Evolutionary conservation across 2,329 filamentous ascomycete species (phyloP).

Genomic region (Fusarium chuoi): DNA sequence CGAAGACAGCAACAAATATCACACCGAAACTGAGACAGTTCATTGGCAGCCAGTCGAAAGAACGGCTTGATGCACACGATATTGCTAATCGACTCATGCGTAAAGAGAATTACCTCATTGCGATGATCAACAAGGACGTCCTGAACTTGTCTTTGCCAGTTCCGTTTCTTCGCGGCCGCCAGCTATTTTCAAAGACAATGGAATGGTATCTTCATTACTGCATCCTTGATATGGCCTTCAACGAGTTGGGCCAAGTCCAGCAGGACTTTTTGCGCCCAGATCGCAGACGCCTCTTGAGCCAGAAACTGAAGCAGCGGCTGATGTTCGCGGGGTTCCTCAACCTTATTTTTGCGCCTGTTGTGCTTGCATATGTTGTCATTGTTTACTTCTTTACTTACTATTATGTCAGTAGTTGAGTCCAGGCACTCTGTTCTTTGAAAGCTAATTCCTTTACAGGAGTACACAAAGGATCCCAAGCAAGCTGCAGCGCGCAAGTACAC

Average conservation of each 20-base stretch:
- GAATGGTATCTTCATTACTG: conserved; percentile 93
- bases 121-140: conserved; percentile 96
- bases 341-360: conserved; percentile 85
- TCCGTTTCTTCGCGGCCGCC: conserved; percentile 81
- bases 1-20: conserved; percentile 75
- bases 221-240: conserved; percentile 94
- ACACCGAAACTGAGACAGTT: conserved; percentile 63
- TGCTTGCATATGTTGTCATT: conserved; percentile 86
- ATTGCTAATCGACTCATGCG: conserved; percentile 98
- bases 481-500: conserved; percentile 88
- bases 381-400: conserved; percentile 97
- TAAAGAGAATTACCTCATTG: conserved; percentile 95
- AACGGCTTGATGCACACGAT: conserved; percentile 93
- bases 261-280: conserved; percentile 87
- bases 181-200: conserved; percentile 88
- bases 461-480: conserved; percentile 91
- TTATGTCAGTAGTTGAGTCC: conserved; percentile 66
- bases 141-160: conserved; percentile 87
- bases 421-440: too few relatives aligned
- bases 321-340: conserved; percentile 87
- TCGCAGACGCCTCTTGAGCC: conserved; percentile 80
- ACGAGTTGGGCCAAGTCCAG: conserved; percentile 86
- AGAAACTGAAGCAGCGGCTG: conserved; percentile 80
- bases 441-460: conserved; percentile 69
- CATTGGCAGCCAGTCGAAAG: conserved; percentile 87